Evolutionary conservation across 192 early-diverging fungal species (phyloP), one percentile per base, ranked within the genome.

Genomic region (Umbelopsis vinacea): DNA sequence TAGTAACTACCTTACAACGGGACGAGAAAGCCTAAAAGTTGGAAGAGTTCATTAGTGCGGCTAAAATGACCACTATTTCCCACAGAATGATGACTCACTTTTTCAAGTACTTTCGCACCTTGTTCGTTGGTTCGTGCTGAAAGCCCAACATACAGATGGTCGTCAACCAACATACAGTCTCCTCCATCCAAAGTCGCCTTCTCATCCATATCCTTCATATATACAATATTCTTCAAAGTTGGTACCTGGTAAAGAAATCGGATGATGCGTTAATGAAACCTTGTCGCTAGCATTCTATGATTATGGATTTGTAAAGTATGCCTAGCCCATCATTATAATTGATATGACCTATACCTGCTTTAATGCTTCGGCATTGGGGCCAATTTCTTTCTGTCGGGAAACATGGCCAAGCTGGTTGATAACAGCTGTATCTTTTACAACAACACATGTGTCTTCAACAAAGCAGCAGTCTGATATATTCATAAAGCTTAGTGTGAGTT

Each of bases 361-460:
- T 70, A 52, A 3, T 26, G 37, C 33, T 71, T 55, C 22, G 46
- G 54, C 23, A 77, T 69, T 19, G 43, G 26, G 45, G 2, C 33
- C 48, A 12, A 80, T 72, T 45, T 80, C 81, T 0, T 74, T 52
- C 4, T 63, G 68, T 10, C 81, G 68, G 22, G 50, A 55, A 11
- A 54, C 71, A 52, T 82, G 80, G 15, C 80, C 80, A 17, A 73
- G 71, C 17, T 71, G 68, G 37, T 74, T 80, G 29, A 74, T 47
- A 10, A 83, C 78, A 0, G 72, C 81, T 5, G 46, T 55, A 46
- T 77, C 48, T 37, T 70, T 63, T 14, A 53, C 53, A 15, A 73
- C 70, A 33, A 83, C 75, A 37, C 70, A 68, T 12, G 78, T 83
- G 55, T 83, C 81, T 63, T 83, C 79, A 43, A 83, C 73, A 70